phyloP scores from a whole-genome alignment of 371 early-diverging fungal species.

The Amoeboaphelidium protococcarum region DNA sequence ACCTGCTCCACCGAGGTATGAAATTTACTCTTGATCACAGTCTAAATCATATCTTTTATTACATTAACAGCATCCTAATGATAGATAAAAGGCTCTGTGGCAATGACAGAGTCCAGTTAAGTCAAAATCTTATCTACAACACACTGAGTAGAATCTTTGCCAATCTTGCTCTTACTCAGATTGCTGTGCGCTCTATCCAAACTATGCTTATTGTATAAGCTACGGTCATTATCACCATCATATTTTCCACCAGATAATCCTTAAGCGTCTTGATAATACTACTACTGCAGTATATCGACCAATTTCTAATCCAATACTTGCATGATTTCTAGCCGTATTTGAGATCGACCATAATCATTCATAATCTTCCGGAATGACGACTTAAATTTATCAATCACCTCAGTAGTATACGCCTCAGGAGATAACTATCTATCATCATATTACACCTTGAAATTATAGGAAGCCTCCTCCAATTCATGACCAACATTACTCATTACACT shows the following conservation, averaged over 20 bases:
- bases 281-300: slow-evolving; percentile 60
- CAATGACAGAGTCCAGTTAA: slow-evolving; percentile 50
- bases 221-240: too few species aligned
- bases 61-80: slow-evolving; percentile 55
- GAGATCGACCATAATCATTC: slow-evolving; percentile 57
- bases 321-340: slow-evolving; percentile 63
- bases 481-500: slow-evolving; percentile 66
- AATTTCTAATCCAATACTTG: slow-evolving; percentile 64
- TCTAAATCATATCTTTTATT: slow-evolving; percentile 48
- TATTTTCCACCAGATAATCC: too few species aligned
- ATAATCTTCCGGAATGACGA: slow-evolving; percentile 74
- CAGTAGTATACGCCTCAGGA: slow-evolving; percentile 82
- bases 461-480: slow-evolving; percentile 66
- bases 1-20: slow-evolving; percentile 69
- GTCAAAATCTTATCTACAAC: slow-evolving; percentile 55
- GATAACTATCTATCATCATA: slow-evolving; percentile 82
- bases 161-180: slow-evolving; percentile 79
- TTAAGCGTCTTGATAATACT: slow-evolving; percentile 55
- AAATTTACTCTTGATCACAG: slow-evolving; percentile 55
- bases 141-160: slow-evolving; percentile 62
- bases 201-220: too few species aligned
- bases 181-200: slow-evolving; percentile 50
- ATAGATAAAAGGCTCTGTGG: slow-evolving; percentile 48
- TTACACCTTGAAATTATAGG: slow-evolving; percentile 90
- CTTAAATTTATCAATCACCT: slow-evolving; percentile 70